A percentile compares a stretch with the other conserved stretches of the same genome.
Conservation (phyloP, 306 rosid species). For the peach (Prunus persica) region Prunus_persica_NCBIv2 NC_034016.1:15285001-15285500, state of each 20-base stretch:
- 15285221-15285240: not conserved
- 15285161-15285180: not conserved
- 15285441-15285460: conserved; percentile 80
- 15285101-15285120: not conserved
- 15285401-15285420: conserved; percentile 1
- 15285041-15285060: conserved; percentile 85
- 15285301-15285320: not conserved
- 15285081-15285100: conserved; percentile 57
- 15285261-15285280: not conserved
- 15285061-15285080: conserved; percentile 79
- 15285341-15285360: not conserved
- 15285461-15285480: conserved; percentile 78
- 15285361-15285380: not conserved
- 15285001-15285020: conserved; percentile 88
- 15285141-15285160: not conserved
- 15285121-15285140: not conserved
- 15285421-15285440: conserved; percentile 66
- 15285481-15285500: conserved; percentile 70
- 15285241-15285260: not conserved
- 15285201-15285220: not conserved
- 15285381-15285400: not conserved
- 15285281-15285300: not conserved
- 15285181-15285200: not conserved
- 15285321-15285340: not conserved
- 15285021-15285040: conserved; percentile 94